phyloP scores from a whole-genome alignment of 78 protist genomes.

The Dictyostelium firmibasis region DNA sequence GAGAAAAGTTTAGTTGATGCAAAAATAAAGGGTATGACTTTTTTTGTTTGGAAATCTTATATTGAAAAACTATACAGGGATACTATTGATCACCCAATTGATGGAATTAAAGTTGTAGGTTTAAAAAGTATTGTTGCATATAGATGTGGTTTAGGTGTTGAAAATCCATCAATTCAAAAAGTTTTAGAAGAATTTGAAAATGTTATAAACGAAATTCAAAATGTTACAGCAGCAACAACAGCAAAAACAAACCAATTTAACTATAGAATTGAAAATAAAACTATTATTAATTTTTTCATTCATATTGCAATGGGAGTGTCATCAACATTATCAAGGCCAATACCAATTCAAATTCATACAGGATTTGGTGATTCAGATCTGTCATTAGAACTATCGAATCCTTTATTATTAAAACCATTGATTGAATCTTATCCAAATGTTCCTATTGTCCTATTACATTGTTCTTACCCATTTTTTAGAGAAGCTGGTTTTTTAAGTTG shows the following conservation, averaged over 20 bases:
- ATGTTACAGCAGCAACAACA: neutral
- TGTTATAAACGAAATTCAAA: neutral
- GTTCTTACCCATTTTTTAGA: constrained; percentile 40
- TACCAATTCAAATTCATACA: constrained; percentile 70
- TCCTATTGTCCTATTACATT: constrained; percentile 49
- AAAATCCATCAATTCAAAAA: neutral
- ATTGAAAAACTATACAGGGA: neutral
- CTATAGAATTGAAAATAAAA: constrained; percentile 16
- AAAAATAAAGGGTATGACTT: neutral
- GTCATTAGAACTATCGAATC: constrained; percentile 21
- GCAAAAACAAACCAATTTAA: neutral
- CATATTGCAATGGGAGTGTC: constrained; percentile 41
- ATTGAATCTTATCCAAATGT: constrained; percentile 25
- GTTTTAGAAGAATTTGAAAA: neutral
- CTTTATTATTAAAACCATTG: constrained; percentile 36
- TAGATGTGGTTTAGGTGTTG: constrained; percentile 36
- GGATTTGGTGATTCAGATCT: constrained; percentile 68
- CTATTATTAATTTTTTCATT: constrained; percentile 33
- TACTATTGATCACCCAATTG: neutral
- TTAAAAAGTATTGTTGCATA: constrained; percentile 55
- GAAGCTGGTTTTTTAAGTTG: constrained; percentile 55
- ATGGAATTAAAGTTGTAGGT: constrained; percentile 2
- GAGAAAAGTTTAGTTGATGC: constrained; percentile 9
- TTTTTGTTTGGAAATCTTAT: neutral
- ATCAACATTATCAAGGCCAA: neutral